Base-by-base conservation (phyloP, 2,329 filamentous ascomycete genomes). In the Cercospora janseana region DNA sequence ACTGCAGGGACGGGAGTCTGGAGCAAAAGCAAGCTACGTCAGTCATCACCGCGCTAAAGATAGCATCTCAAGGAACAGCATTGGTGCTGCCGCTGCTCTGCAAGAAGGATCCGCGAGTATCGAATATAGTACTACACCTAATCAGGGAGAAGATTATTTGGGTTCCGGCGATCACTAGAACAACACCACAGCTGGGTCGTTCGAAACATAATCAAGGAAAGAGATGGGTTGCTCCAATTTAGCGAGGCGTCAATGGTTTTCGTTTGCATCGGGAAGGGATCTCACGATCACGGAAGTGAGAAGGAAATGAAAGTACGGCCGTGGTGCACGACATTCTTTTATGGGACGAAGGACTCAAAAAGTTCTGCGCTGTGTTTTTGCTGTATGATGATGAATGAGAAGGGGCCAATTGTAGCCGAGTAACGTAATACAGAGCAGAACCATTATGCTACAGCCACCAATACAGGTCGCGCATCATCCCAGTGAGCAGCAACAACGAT, bases 1-100 rank as follows among this genome's bases (percentile, higher is more conserved):
- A 9, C 20, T 20, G 12, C 40, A 44, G 3, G 20, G 35, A 28
- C 42, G 34, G 20, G 26, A 16, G 10, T 49, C 41, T n/a, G 21
- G 40, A 9, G 38, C 46, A 7, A 49, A 48, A 15, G 45, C 49
- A 12, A 51, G 46, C 13, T 47, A 51, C 9, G 57, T 58, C 37
- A 52, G 44, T n/a, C 62, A 62, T 23, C 61, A 60, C 37, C 55
- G 62, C 8, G 63, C 63, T 4, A 61, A 47, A 8, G 63, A 66
- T 42, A 64, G 63, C 35, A 63, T 66, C 48, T 60, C 56, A 3
- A 51, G 60, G 20, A 66, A 66, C 34, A 57, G 49, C 29, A 55
- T 65, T 35, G 63, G 63, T 6, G 63, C 61, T 9, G 58, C 51
- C 23, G 63, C 58, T 24, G 60, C 59, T 6, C 27, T 62, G 54